These are phyloP conservation scores for Leucosporidium scottii DNA, from an alignment of 768 basidiomycete genomes.

Conservation along the genomic window DNA sequence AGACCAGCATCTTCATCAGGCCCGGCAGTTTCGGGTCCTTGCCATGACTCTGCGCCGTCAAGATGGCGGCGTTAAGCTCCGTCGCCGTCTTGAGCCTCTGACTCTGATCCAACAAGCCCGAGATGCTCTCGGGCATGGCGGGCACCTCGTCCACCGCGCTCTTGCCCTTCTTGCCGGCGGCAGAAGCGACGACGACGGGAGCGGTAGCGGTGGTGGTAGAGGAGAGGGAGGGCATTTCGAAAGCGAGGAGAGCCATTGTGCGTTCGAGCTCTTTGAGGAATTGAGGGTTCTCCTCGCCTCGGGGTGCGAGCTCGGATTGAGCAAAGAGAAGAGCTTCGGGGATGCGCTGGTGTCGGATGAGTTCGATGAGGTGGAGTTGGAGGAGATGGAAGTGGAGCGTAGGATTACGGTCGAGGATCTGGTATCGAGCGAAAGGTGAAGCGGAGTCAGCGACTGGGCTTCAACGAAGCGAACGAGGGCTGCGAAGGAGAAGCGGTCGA, in stretches of 20 bases:
- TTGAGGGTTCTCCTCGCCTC: conserved; percentile 89
- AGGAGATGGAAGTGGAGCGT: conserved; percentile 90
- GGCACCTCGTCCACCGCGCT: conserved; percentile 12
- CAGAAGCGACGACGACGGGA: not conserved
- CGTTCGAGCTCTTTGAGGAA: conserved; percentile 85
- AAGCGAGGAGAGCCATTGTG: conserved; percentile 79
- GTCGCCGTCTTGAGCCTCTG: conserved; percentile 92
- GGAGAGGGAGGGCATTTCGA: conserved; percentile 41
- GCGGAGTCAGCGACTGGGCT: not conserved
- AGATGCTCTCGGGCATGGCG: conserved; percentile 55
- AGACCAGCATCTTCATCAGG: conserved; percentile 71
- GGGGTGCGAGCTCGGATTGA: conserved; percentile 84
- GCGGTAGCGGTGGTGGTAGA: not conserved
- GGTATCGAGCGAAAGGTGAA: conserved; percentile 11
- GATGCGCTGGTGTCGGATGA: conserved; percentile 73
- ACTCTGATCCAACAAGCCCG: conserved; percentile 70
- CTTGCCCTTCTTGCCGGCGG: conserved; percentile 35
- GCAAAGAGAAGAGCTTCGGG: conserved; percentile 81
- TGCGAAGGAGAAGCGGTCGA: conserved; percentile 4
- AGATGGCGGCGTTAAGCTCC: conserved; percentile 89
- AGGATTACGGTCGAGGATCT: conserved; percentile 96
- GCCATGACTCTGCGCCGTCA: conserved; percentile 84
- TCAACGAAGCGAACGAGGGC: not conserved
- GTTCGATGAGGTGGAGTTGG: conserved; percentile 91
- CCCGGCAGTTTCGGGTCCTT: conserved; percentile 83